These are phyloP conservation scores for Metarhizium robertsii DNA, from an alignment of 2,329 filamentous ascomycete genomes.

Conservation along the genomic window DNA sequence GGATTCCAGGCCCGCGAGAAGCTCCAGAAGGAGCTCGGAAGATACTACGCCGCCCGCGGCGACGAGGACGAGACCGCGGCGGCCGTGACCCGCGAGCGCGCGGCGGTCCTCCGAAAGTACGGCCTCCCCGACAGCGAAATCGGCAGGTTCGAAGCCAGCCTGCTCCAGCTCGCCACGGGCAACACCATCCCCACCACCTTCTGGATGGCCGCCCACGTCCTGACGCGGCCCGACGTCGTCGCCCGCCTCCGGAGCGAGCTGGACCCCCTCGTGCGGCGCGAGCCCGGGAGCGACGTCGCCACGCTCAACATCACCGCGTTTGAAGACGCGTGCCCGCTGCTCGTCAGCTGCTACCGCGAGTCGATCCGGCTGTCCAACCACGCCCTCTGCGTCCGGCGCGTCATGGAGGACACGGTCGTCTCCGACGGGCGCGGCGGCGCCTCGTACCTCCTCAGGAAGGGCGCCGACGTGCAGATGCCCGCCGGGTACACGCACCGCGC, in stretches of 20 bases:
- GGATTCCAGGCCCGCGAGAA: constrained; percentile 13
- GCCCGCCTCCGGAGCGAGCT: constrained; percentile 12
- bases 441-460: constrained; percentile 5
- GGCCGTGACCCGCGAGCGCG: constrained; percentile 18
- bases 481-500: too few relatives aligned
- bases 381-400: constrained; percentile 26
- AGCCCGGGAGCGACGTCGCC: too few relatives aligned
- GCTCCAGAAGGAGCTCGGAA: constrained; percentile 15
- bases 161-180: constrained; percentile 20
- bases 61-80: constrained; percentile 19
- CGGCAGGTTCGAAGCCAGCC: constrained; percentile 19
- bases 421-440: constrained; percentile 13
- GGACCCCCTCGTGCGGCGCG: too few relatives aligned
- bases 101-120: constrained; percentile 15
- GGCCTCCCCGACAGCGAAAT: constrained; percentile 19
- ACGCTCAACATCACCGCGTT: constrained; percentile 17
- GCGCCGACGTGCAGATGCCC: too few relatives aligned
- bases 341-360: constrained; percentile 34
- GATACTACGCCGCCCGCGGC: constrained; percentile 19
- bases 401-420: constrained; percentile 28
- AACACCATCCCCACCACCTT: constrained; percentile 29
- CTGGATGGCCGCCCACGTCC: constrained; percentile 25
- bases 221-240: constrained; percentile 16
- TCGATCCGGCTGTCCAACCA: constrained; percentile 29
- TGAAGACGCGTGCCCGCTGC: constrained; percentile 27